Conservation (phyloP, 495 filamentous ascomycete genomes). For the Aspergillus ellipticus region DNA sequence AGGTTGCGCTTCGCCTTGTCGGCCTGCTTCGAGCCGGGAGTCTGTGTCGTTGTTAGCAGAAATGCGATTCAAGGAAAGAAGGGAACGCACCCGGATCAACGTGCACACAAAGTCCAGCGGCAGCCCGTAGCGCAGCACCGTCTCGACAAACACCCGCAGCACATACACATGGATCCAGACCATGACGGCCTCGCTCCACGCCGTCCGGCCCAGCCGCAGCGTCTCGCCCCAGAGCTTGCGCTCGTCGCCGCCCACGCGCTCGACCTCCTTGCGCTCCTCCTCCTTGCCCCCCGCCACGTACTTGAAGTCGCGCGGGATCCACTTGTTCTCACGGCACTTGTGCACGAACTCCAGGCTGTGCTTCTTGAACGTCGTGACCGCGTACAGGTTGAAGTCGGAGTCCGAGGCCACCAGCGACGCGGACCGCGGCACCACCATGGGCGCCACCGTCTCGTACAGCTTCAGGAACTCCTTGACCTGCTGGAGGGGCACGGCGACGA, state of each 20-base stretch:
- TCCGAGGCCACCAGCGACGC: conserved; percentile 72
- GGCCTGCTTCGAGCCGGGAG: conserved; percentile 65
- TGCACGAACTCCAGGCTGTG: conserved; percentile 77
- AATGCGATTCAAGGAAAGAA: too few species aligned
- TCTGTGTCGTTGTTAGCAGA: conserved; percentile 57
- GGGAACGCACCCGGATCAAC: conserved; percentile 74
- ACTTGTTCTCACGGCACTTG: conserved; percentile 84
- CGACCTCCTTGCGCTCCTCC: conserved; percentile 80
- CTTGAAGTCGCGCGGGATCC: conserved; percentile 91
- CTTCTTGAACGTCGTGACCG: conserved; percentile 92
- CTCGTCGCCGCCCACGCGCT: conserved; percentile 73
- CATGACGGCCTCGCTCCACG: conserved; percentile 93
- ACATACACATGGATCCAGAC: conserved; percentile 90
- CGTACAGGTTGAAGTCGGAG: conserved; percentile 82
- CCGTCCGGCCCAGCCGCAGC: conserved; percentile 76
- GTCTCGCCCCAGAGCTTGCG: conserved; percentile 87
- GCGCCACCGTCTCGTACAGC: conserved; percentile 79
- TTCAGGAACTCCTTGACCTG: conserved; percentile 81
- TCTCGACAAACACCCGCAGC: conserved; percentile 93
- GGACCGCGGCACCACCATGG: conserved; percentile 87
- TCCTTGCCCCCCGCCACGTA: conserved; percentile 86
- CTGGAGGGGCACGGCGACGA: conserved; percentile 77
- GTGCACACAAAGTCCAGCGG: conserved; percentile 84
- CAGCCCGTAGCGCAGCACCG: conserved; percentile 87
- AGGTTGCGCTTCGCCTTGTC: conserved; percentile 77